These are phyloP conservation scores for Rhododendron molle DNA, from an alignment of 148 eudicot genomes.

Conservation along the genomic window DNA sequence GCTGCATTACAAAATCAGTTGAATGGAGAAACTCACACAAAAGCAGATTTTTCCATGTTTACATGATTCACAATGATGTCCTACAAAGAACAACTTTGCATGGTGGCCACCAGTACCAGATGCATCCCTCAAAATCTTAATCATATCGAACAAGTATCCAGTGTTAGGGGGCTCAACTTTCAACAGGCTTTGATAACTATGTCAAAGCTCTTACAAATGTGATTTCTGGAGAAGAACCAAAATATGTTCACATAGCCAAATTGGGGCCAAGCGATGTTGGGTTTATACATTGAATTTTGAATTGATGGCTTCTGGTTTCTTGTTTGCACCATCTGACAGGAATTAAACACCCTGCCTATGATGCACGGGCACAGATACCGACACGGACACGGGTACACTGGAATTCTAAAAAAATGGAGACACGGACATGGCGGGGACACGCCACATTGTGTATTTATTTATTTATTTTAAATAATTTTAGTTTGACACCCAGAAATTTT, in stretches of 20 bases:
- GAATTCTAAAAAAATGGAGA: too few relatives aligned
- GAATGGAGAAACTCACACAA: too few relatives aligned
- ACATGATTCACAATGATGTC: neutral
- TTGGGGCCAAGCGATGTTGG: neutral
- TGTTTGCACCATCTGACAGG: neutral
- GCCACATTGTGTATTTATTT: too few relatives aligned
- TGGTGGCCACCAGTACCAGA: neutral
- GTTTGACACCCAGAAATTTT: too few relatives aligned
- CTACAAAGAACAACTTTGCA: neutral
- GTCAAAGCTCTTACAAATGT: neutral
- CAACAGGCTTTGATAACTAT: neutral
- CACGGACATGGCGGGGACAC: too few relatives aligned
- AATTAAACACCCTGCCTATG: neutral
- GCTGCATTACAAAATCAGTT: neutral
- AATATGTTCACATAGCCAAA: neutral
- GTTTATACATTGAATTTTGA: neutral
- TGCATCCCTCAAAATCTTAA: neutral
- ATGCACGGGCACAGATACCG: too few relatives aligned
- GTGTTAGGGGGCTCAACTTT: neutral
- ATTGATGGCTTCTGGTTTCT: neutral
- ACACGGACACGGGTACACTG: too few relatives aligned
- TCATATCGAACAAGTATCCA: neutral
- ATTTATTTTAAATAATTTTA: too few relatives aligned
- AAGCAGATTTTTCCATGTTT: neutral
- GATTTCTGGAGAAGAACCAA: neutral